phyloP scores from a whole-genome alignment of 2,329 filamentous ascomycete species.

The Diaporthe sp. region DNA sequence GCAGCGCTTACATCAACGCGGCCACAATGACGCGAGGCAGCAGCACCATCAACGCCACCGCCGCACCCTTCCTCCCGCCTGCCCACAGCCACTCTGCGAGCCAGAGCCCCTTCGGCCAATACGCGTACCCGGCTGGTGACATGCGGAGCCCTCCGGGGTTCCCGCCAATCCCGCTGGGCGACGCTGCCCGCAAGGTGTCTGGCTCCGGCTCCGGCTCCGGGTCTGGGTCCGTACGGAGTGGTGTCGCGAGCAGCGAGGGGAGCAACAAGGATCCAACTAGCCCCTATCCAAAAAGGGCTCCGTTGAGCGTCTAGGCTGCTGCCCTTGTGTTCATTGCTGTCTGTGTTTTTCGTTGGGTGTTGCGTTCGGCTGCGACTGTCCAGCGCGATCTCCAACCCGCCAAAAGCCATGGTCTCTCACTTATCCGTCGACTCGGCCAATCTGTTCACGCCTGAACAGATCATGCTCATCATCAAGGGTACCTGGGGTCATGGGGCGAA shows the following conservation, averaged over 20 bases:
- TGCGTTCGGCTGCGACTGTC: constrained; percentile 12
- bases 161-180: constrained; percentile 38
- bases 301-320: constrained; percentile 1
- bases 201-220: constrained; percentile 44
- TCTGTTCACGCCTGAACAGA: neutral
- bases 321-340: constrained; percentile 2
- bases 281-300: constrained; percentile 51
- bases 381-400: neutral
- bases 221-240: constrained; percentile 52
- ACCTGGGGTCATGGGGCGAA: too few relatives aligned
- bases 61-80: constrained; percentile 43
- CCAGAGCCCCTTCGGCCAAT: constrained; percentile 38
- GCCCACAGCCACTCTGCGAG: constrained; percentile 37
- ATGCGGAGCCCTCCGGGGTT: constrained; percentile 38
- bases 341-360: neutral
- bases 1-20: constrained; percentile 38
- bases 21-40: constrained; percentile 26
- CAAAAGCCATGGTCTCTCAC: neutral
- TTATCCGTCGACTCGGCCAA: neutral
- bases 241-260: constrained; percentile 61
- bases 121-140: constrained; percentile 36
- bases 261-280: constrained; percentile 67
- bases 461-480: neutral
- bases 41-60: constrained; percentile 45
- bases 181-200: constrained; percentile 42